phyloP scores from a whole-genome alignment of 345 rosid species.

The Jatropha curcas region DNA sequence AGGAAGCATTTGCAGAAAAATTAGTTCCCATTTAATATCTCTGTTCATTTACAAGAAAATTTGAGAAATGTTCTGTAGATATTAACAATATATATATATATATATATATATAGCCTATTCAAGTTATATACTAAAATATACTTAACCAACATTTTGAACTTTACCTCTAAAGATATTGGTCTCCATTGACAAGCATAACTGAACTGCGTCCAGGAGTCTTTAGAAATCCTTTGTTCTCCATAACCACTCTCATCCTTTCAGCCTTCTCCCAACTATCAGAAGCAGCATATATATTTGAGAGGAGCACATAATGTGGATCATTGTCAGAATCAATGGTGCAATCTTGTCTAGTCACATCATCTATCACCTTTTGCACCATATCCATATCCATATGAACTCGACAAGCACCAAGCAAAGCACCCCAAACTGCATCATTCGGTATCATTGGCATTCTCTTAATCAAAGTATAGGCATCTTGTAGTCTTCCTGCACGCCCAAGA shows the following conservation, averaged over 20 bases:
- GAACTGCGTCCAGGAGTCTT: constrained; percentile 62
- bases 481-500: constrained; percentile 63
- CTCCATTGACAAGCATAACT: constrained; percentile 27
- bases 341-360: constrained; percentile 31
- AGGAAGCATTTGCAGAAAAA: not conserved
- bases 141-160: not conserved
- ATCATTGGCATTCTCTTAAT: constrained; percentile 60
- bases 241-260: constrained; percentile 47
- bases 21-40: not conserved
- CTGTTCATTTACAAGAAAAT: not conserved
- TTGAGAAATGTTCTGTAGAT: not conserved
- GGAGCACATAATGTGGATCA: constrained; percentile 47
- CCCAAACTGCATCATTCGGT: constrained; percentile 71
- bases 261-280: constrained; percentile 63
- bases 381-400: constrained; percentile 50
- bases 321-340: constrained; percentile 24
- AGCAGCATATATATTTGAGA: constrained; percentile 71
- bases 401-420: constrained; percentile 74
- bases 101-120: not conserved
- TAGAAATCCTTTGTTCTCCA: constrained; percentile 44
- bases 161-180: not conserved
- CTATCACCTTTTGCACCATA: constrained; percentile 47
- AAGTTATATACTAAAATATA: not conserved
- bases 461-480: constrained; percentile 60
- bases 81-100: not conserved